phyloP scores from a whole-genome alignment of 495 filamentous ascomycete genomes.

The Cetradonia linearis region DNA sequence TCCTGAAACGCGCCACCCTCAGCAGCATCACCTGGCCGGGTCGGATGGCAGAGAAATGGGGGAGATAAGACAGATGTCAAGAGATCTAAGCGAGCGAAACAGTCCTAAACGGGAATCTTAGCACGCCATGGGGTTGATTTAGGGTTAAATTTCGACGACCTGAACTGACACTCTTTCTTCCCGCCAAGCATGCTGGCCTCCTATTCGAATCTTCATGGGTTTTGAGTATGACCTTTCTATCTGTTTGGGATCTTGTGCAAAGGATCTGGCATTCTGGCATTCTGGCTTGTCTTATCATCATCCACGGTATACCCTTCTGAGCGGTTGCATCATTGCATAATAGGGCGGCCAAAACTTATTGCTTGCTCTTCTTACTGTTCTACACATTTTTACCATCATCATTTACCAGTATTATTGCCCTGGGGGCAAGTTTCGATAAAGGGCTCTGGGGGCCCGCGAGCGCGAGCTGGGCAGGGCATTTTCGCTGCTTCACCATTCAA shows the following conservation, averaged over 20 bases:
- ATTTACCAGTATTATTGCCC: background rate
- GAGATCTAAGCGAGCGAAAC: slow-evolving; percentile 22
- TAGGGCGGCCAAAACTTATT: background rate
- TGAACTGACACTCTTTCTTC: background rate
- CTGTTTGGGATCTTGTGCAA: background rate
- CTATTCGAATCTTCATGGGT: background rate
- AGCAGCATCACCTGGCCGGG: slow-evolving; percentile 20
- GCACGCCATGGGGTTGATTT: slow-evolving; percentile 8
- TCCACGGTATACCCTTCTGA: slow-evolving; percentile 1
- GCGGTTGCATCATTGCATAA: slow-evolving; percentile 1
- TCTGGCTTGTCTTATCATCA: slow-evolving; percentile 1
- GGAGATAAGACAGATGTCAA: slow-evolving; percentile 21
- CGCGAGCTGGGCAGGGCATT: background rate
- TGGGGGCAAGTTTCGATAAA: background rate
- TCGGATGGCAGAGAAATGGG: slow-evolving; percentile 19
- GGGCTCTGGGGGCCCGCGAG: background rate
- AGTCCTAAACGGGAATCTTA: slow-evolving; percentile 24
- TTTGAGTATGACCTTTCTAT: background rate
- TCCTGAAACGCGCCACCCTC: slow-evolving; percentile 26
- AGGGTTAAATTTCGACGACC: background rate
- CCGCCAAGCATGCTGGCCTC: background rate
- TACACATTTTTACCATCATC: background rate
- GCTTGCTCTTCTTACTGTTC: background rate
- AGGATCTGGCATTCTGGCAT: background rate
- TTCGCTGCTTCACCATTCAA: slow-evolving; percentile 1